Percentiles rank a stretch among this genome's conserved stretches.
These are phyloP conservation scores for Cryptococcus floricola DNA, from an alignment of 1,284 basidiomycete genomes.

Conservation along the genomic window DNA sequence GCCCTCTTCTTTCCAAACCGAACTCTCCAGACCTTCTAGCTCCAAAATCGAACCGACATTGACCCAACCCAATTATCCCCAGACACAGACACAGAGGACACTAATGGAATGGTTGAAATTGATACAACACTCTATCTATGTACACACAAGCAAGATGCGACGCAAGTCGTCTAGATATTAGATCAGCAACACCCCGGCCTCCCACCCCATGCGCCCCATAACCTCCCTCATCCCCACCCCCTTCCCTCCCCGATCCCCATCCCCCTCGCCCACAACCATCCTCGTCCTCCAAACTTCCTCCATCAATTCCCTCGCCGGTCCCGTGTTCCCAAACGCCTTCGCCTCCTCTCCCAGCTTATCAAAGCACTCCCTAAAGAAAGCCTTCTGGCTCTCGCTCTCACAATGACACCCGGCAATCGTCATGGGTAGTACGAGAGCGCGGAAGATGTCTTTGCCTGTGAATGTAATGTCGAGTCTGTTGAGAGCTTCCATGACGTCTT, in stretches of 20 bases:
- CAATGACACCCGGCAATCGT: slow-evolving; percentile 26
- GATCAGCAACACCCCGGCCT: slow-evolving; percentile 25
- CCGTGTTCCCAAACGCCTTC: slow-evolving; percentile 59
- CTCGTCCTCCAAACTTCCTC: slow-evolving; percentile 58
- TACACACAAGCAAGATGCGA: too few species aligned
- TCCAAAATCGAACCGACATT: too few species aligned
- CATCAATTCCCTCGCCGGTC: slow-evolving; percentile 58
- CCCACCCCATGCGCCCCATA: slow-evolving; percentile 25
- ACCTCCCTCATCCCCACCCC: slow-evolving; percentile 21
- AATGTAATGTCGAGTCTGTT: slow-evolving; percentile 49
- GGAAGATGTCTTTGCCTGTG: slow-evolving; percentile 56
- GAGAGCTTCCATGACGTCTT: slow-evolving; percentile 45
- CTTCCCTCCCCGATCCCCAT: neutral
- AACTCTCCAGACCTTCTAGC: too few species aligned
- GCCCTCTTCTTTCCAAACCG: too few species aligned
- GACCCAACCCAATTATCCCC: too few species aligned
- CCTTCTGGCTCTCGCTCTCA: slow-evolving; percentile 44
- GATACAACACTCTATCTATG: too few species aligned
- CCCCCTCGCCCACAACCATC: slow-evolving; percentile 5
- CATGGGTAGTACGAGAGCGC: slow-evolving; percentile 58
- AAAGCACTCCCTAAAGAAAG: slow-evolving; percentile 54
- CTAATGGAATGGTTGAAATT: too few species aligned
- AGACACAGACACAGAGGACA: too few species aligned
- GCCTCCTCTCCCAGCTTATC: slow-evolving; percentile 52
- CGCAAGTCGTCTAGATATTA: neutral